phyloP scores from a whole-genome alignment of 768 basidiomycete genomes.

The Termitomyces bulborhizus region DNA sequence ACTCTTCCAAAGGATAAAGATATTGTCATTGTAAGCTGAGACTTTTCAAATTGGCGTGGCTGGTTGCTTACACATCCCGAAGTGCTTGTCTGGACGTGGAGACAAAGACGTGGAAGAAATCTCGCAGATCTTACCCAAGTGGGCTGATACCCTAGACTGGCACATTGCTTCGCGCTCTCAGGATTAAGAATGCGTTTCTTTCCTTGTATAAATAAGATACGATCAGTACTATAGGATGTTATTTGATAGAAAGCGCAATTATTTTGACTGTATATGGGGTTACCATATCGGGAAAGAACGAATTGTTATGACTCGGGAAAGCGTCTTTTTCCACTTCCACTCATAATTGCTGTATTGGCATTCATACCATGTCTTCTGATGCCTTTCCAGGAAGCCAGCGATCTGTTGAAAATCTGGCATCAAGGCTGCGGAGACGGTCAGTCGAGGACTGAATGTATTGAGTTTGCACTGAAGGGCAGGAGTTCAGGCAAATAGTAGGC shows the following conservation, averaged over 20 bases:
- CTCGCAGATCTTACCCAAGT: slow-evolving; percentile 89
- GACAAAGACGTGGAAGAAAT: slow-evolving; percentile 99
- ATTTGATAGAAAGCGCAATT: background rate
- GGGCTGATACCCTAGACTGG: slow-evolving; percentile 94
- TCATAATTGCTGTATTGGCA: background rate
- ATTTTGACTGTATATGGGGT: background rate
- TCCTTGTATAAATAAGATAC: background rate
- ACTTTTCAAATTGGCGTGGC: background rate
- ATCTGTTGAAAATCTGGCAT: slow-evolving; percentile 62
- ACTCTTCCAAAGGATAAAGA: slow-evolving; percentile 79
- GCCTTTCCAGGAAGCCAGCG: slow-evolving; percentile 36
- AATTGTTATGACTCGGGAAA: slow-evolving; percentile 7
- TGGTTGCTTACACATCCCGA: background rate
- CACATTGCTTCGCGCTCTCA: slow-evolving; percentile 50
- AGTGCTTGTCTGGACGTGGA: slow-evolving; percentile 94
- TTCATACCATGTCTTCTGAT: slow-evolving; percentile 36
- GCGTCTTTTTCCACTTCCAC: background rate
- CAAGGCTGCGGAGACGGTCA: slow-evolving; percentile 67
- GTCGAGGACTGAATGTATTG: slow-evolving; percentile 18
- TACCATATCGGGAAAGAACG: slow-evolving; percentile 9
- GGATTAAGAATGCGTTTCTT: background rate
- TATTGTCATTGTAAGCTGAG: slow-evolving; percentile 76
- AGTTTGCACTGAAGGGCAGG: background rate
- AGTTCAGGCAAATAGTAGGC: slow-evolving; percentile 79
- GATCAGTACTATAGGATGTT: background rate